Conservation (phyloP, 2,329 filamentous ascomycete genomes). For the Penicillium sp. region DNA sequence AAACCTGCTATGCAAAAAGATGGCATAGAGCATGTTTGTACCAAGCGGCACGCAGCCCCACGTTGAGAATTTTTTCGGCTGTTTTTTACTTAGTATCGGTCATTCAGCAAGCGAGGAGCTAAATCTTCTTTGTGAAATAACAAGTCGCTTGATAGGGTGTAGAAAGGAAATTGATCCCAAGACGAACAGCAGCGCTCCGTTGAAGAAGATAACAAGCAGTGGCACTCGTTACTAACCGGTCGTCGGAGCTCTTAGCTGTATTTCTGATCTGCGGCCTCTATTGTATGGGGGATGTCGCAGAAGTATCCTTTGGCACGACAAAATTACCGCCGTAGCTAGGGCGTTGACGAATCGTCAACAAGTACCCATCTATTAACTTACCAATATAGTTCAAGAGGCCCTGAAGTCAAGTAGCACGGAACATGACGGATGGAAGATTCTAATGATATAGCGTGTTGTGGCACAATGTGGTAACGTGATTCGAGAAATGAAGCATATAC, state of each 20-base stretch:
- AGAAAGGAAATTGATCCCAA: slow-evolving; percentile 70
- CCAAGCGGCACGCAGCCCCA: slow-evolving; percentile 62
- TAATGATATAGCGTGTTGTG: no score
- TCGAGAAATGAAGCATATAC: no score
- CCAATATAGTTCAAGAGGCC: slow-evolving; percentile 45
- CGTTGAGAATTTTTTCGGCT: no score
- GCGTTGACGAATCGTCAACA: slow-evolving; percentile 58
- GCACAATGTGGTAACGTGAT: no score
- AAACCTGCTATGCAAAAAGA: slow-evolving; percentile 57
- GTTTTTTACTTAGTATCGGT: no score
- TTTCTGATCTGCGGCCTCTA: slow-evolving; percentile 36
- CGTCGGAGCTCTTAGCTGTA: slow-evolving; percentile 4
- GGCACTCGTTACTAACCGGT: slow-evolving; percentile 50
- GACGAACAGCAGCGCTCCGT: slow-evolving; percentile 70
- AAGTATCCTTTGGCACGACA: slow-evolving; percentile 19
- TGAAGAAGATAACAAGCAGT: slow-evolving; percentile 72
- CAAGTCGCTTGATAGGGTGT: slow-evolving; percentile 65
- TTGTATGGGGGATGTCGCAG: not conserved
- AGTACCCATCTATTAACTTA: slow-evolving; percentile 37
- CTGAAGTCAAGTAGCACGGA: no score
- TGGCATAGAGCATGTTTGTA: slow-evolving; percentile 63
- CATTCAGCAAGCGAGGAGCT: not conserved
- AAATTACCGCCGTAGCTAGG: slow-evolving; percentile 59
- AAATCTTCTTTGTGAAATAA: slow-evolving; percentile 10
- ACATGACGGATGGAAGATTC: no score